Conservation (phyloP, 331 rosid genomes). For the Rosa hybrid region DNA sequence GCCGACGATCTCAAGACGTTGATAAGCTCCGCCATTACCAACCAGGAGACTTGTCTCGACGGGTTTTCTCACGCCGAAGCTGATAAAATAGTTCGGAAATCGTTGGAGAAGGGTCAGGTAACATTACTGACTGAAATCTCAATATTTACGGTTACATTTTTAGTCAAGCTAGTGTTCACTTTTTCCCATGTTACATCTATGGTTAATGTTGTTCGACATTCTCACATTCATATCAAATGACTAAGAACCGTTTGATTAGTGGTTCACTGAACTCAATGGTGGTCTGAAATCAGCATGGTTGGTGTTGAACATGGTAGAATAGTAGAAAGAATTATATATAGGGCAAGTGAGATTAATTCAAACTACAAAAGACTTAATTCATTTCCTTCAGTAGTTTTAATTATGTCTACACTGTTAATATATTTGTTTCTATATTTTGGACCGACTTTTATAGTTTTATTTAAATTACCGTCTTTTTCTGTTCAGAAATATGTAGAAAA, state of each 20-base stretch:
- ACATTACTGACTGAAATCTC: background rate
- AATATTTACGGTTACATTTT: background rate
- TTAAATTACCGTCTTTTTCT: background rate
- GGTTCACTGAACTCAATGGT: too few species aligned
- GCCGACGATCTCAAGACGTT: slow-evolving; percentile 75
- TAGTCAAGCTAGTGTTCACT: background rate
- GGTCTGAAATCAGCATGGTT: too few species aligned
- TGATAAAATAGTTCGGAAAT: slow-evolving; percentile 45
- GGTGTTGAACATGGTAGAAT: too few species aligned
- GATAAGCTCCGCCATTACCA: slow-evolving; percentile 80
- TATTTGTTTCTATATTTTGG: background rate
- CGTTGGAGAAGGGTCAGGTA: slow-evolving; percentile 35
- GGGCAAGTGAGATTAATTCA: too few species aligned
- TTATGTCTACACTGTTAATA: background rate
- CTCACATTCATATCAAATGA: too few species aligned
- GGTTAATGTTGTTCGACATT: too few species aligned
- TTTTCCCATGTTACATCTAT: background rate
- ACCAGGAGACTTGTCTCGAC: slow-evolving; percentile 81
- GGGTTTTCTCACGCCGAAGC: slow-evolving; percentile 72
- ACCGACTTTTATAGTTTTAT: background rate
- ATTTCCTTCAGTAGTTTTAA: too few species aligned
- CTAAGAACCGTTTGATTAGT: too few species aligned
- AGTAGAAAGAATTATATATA: too few species aligned
- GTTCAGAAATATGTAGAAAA: slow-evolving; percentile 36
- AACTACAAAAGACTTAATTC: too few species aligned